Evolutionary conservation across 495 filamentous ascomycete genomes (phyloP).

Genomic region (Margaritispora aquatica): DNA sequence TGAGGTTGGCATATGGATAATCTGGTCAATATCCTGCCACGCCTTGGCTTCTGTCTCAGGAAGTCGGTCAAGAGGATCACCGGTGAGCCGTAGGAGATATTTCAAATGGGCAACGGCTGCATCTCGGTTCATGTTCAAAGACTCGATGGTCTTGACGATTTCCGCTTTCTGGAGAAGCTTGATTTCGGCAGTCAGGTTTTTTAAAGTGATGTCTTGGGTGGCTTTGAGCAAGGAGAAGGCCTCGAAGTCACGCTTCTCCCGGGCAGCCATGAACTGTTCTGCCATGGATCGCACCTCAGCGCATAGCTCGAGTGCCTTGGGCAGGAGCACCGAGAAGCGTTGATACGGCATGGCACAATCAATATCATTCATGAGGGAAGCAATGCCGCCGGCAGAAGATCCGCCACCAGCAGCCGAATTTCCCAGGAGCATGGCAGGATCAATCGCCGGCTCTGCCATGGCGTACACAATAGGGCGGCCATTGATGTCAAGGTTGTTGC

Average conservation of each 20-base stretch:
- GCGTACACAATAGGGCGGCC: background rate
- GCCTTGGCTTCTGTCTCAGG: background rate
- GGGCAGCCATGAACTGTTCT: slow-evolving; percentile 10
- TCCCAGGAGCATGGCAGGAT: too few species aligned
- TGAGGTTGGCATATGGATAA: background rate
- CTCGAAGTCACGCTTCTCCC: slow-evolving; percentile 25
- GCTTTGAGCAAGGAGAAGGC: slow-evolving; percentile 13
- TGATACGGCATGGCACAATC: too few species aligned
- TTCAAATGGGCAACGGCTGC: background rate
- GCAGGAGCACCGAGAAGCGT: slow-evolving; percentile 27
- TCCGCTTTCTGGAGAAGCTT: slow-evolving; percentile 14
- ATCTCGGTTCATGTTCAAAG: background rate
- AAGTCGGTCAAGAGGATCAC: background rate
- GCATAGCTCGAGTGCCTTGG: slow-evolving; percentile 28
- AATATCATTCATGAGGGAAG: too few species aligned
- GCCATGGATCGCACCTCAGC: slow-evolving; percentile 24
- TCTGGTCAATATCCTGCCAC: background rate
- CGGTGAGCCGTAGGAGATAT: background rate
- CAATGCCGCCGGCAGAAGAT: too few species aligned
- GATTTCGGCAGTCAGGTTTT: slow-evolving; percentile 11
- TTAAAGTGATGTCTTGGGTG: slow-evolving; percentile 10
- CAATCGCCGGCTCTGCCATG: background rate
- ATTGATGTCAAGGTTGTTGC: background rate
- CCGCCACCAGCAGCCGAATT: too few species aligned
- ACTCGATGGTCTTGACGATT: background rate